Evolutionary conservation across 345 rosid genomes (phyloP), one percentile per base, ranked within the genome.

Genomic region (Citrus sp.): DNA sequence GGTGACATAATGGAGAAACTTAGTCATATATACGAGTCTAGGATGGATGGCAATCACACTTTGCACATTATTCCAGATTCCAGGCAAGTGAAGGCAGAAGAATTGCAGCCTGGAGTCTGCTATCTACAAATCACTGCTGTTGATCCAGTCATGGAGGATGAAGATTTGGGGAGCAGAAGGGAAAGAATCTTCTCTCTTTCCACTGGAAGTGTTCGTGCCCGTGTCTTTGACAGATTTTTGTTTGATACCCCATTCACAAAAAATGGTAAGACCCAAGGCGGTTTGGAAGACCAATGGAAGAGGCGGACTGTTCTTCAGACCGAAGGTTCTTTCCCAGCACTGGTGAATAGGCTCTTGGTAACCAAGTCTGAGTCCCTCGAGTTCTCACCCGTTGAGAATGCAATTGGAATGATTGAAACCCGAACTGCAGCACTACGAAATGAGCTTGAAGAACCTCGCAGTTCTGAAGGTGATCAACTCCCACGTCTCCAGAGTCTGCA

Each of bases 1-100:
- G 99, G 99, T 76, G 98, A 94, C 87, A 94, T 96, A 88, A 96
- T 96, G 99, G 98, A 96, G 86, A 96, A 96, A 80, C 93, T 96
- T 74, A 94, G 98, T 83, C 99, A 92, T 84, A 96, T 90, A 81
- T 96, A 94, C 34, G 98, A 96, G 86, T 85, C 98, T 55, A 91
- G 90, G 88, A 91, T 92, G 97, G 99, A 94, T 70, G 92, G 94
- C 37, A 90, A 90, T 80, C 94, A 94, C 81, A 93, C 94, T 12
- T 77, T 96, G 83, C 99, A 86, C 80, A 90, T 94, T 34, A 94
- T 96, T 80, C 98, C 93, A 21, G 98, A 96, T 88, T 96, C 98
- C 8, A 86, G 98, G 80, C 98, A 96, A 81, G 99, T 96, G 9
- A 96, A 94, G 86, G 98, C 97, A 22, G 99, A 94, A 27, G 99